Evolutionary conservation across 371 early-diverging fungal genomes (phyloP), one percentile per base, ranked within the genome.

Genomic region (Dipsacomyces acuminosporus): DNA sequence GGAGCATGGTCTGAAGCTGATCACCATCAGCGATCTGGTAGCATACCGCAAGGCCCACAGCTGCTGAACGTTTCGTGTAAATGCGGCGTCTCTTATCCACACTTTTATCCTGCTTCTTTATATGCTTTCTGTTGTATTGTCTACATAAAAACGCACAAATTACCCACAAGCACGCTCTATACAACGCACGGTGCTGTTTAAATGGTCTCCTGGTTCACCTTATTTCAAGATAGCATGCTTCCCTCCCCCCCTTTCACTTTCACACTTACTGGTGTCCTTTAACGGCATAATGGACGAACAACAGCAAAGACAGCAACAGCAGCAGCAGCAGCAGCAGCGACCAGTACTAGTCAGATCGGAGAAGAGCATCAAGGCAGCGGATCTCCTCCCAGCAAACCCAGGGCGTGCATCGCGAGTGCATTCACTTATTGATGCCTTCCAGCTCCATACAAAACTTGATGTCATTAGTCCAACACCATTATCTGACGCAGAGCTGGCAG

Each of bases 1-100:
- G 58, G 80, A 86, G 64, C 90, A 89, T 65, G 79, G 79, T 7
- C 77, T 98, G 54, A 89, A 84, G 71, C 66, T 96, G 63, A 85
- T 96, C 40, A 91, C 92, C 4, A 95, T 98, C 54, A 83, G 80
- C 36, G 91, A 91, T 56, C 70, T 96, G 24, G 85, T 85, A 48
- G 70, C 81, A 48, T 93, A 91, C 74, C 67, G 80, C 43, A 59
- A 47, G 41, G 35, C 54, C 17, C 62, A 59, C 20, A 47, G 40
- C 41, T 62, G 62, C 48, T 62, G 30, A 43, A 13, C 38, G 15
- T 4, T 5, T 11, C n/a, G n/a, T 7, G 30, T 30, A 30, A 30
- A 30, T 30, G 30, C 11, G 7, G 11, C 11, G 5, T 30, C 30
- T 30, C 30, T 30, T 30, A n/a, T n/a, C n/a, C n/a, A n/a, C n/a